phyloP scores from a whole-genome alignment of 805 yeast species.

The Suhomyces prunicola region DNA sequence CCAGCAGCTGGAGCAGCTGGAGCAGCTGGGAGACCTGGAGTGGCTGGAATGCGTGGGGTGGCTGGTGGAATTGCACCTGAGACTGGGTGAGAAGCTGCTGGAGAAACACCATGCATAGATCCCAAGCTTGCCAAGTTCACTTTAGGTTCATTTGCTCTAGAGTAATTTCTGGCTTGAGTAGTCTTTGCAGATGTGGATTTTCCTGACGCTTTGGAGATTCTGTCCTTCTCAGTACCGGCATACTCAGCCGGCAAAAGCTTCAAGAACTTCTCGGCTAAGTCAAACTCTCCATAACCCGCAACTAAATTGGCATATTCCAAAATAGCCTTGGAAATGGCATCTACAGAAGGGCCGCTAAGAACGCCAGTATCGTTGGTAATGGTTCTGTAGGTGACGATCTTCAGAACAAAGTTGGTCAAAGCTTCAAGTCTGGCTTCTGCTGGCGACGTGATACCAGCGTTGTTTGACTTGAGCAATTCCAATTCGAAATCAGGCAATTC shows the following conservation, averaged over 20 bases:
- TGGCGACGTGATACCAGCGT: slow-evolving; percentile 49
- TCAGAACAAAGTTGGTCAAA: slow-evolving; percentile 77
- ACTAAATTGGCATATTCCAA: slow-evolving; percentile 80
- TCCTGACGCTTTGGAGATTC: slow-evolving; percentile 62
- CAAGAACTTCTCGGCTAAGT: slow-evolving; percentile 70
- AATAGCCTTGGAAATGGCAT: slow-evolving; percentile 55
- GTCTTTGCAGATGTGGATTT: slow-evolving; percentile 11
- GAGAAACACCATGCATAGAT: too few relatives aligned
- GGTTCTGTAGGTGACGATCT: slow-evolving; percentile 71
- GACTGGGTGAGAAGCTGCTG: too few relatives aligned
- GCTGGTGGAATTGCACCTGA: slow-evolving; percentile 1
- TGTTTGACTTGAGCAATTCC: slow-evolving; percentile 43
- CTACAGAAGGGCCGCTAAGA: slow-evolving; percentile 43
- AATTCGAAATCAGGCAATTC: slow-evolving; percentile 53
- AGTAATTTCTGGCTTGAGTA: neutral
- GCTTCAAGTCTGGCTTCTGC: slow-evolving; percentile 84
- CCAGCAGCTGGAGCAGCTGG: slow-evolving; percentile 2
- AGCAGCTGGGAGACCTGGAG: slow-evolving; percentile 2
- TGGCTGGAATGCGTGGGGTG: slow-evolving; percentile 17
- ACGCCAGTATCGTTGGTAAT: slow-evolving; percentile 36
- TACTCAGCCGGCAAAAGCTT: slow-evolving; percentile 68
- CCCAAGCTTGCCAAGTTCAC: too few relatives aligned
- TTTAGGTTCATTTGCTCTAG: neutral
- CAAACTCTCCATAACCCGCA: slow-evolving; percentile 80
- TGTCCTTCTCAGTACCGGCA: slow-evolving; percentile 72